Conservation (phyloP, 2,329 filamentous ascomycete species). For the Colletotrichum endophyticum region DNA sequence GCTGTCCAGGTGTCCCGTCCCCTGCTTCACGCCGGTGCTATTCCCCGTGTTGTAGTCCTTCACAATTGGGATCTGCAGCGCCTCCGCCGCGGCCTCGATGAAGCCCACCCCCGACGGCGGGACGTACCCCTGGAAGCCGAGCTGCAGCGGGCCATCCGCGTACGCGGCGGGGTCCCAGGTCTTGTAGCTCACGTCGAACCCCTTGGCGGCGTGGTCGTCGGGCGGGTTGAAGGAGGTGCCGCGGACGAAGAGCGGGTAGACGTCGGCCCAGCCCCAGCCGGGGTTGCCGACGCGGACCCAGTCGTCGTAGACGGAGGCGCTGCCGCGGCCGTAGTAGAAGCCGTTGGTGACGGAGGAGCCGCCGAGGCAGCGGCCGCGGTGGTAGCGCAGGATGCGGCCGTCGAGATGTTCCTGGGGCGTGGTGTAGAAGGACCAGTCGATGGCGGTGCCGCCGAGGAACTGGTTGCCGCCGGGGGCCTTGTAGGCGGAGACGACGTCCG, state of each 20-base stretch:
- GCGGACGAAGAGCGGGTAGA: conserved; percentile 27
- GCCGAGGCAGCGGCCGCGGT: conserved; percentile 33
- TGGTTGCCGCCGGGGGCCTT: conserved; percentile 28
- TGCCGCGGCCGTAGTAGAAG: conserved; percentile 34
- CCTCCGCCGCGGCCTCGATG: conserved; percentile 25
- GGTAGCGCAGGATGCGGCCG: conserved; percentile 34
- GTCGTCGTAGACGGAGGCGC: conserved; percentile 32
- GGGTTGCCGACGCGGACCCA: conserved; percentile 35
- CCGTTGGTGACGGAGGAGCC: conserved; percentile 35
- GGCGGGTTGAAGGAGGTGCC: conserved; percentile 29
- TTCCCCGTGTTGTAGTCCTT: conserved; percentile 29
- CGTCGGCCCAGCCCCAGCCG: conserved; percentile 34
- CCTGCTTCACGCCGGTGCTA: conserved; percentile 31
- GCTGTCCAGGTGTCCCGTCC: conserved; percentile 27
- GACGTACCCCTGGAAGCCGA: conserved; percentile 30
- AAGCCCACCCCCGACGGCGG: conserved; percentile 31
- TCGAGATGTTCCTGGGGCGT: conserved; percentile 25
- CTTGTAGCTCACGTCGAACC: conserved; percentile 29
- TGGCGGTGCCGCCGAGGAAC: conserved; percentile 25
- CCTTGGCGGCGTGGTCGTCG: conserved; percentile 18
- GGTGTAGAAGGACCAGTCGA: conserved; percentile 29
- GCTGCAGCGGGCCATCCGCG: conserved; percentile 27
- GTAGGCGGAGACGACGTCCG: conserved; percentile 26
- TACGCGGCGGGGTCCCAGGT: conserved; percentile 29
- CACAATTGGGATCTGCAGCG: conserved; percentile 26